phyloP scores from a whole-genome alignment of 1,139 yeast genomes.

The Pichia kudriavzevii region DNA sequence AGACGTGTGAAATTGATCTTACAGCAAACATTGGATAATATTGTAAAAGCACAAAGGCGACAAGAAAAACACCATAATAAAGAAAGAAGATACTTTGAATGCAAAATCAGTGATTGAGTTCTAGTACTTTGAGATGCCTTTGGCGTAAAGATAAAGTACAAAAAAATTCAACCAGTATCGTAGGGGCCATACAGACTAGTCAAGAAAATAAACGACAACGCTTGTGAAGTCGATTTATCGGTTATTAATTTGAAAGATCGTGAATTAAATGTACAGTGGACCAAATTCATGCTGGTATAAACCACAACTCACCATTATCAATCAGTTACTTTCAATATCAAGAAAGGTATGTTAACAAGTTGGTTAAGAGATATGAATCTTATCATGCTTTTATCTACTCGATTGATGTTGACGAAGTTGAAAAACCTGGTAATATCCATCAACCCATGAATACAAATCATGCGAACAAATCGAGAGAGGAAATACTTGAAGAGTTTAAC shows the following conservation, averaged over 20 bases:
- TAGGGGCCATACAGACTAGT: not conserved
- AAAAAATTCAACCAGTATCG: not conserved
- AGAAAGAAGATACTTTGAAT: not conserved
- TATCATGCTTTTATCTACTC: too few relatives aligned
- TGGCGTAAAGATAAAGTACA: not conserved
- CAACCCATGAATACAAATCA: too few relatives aligned
- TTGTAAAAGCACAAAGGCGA: not conserved
- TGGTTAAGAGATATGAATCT: too few relatives aligned
- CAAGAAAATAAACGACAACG: not conserved
- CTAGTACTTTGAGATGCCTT: not conserved
- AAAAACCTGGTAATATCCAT: too few relatives aligned
- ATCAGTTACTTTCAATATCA: too few relatives aligned
- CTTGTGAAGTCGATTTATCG: not conserved
- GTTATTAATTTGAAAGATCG: not conserved
- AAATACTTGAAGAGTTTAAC: not conserved
- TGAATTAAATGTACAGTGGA: not conserved
- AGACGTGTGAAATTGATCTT: not conserved
- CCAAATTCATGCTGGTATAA: too few relatives aligned
- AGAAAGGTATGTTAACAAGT: too few relatives aligned
- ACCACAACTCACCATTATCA: not conserved
- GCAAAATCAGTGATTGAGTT: not conserved
- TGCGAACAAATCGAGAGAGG: not conserved
- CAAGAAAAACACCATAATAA: not conserved
- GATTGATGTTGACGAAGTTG: too few relatives aligned
- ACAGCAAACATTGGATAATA: not conserved